Conservation (phyloP, 805 yeast genomes). For the Spathaspora gorwiae region DNA sequence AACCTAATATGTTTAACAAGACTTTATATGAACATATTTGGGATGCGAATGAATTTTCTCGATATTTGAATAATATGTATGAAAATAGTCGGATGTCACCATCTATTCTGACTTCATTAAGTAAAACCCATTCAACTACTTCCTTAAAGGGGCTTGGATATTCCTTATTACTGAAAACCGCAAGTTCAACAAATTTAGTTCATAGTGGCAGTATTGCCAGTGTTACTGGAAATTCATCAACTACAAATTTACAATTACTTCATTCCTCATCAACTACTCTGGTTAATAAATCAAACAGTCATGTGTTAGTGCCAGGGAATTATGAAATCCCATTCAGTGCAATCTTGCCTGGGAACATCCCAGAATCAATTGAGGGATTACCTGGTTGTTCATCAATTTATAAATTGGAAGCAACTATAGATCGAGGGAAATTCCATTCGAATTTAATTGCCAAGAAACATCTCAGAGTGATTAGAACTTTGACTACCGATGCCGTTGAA, state of each 20-base stretch:
- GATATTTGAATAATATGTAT: slow-evolving; percentile 29
- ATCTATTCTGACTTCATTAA: slow-evolving; percentile 20
- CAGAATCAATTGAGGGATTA: slow-evolving; percentile 87
- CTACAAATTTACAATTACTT: slow-evolving; percentile 8
- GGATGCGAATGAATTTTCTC: slow-evolving; percentile 62
- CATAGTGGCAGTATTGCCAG: not conserved
- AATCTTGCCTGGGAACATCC: slow-evolving; percentile 74
- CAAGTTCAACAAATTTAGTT: slow-evolving; percentile 11
- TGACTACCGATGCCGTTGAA: slow-evolving; percentile 84
- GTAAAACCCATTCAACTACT: slow-evolving; percentile 39
- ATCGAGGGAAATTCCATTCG: slow-evolving; percentile 72
- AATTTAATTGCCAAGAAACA: slow-evolving; percentile 65
- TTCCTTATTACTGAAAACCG: slow-evolving; percentile 1
- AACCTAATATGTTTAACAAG: slow-evolving; percentile 53
- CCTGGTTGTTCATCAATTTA: slow-evolving; percentile 74
- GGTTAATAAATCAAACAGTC: slow-evolving; percentile 13
- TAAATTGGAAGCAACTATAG: slow-evolving; percentile 73
- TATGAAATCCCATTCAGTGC: slow-evolving; percentile 89
- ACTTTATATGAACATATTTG: slow-evolving; percentile 71
- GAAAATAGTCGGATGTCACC: slow-evolving; percentile 16
- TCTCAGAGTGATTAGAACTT: slow-evolving; percentile 76
- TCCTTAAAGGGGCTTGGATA: slow-evolving; percentile 28
- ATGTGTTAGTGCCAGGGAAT: slow-evolving; percentile 63
- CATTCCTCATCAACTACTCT: slow-evolving; percentile 12
- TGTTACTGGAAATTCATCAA: slow-evolving; percentile 1